These are phyloP conservation scores for Exsudoporus floridanus DNA, from an alignment of 1,284 basidiomycete genomes.

Conservation along the genomic window DNA sequence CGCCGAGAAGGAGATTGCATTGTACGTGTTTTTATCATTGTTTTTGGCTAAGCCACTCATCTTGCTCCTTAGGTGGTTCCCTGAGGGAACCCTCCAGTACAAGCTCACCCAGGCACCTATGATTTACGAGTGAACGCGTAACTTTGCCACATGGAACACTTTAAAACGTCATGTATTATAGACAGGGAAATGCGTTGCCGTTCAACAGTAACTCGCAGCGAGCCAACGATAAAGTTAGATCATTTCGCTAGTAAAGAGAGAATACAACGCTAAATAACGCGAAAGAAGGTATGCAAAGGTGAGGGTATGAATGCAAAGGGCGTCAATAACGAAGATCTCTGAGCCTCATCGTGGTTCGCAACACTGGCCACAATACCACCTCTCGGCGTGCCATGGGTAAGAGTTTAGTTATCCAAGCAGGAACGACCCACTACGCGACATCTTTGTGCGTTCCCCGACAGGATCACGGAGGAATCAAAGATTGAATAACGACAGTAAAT, in stretches of 20 bases:
- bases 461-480: constrained; percentile 6
- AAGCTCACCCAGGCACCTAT: constrained; percentile 64
- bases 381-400: constrained; percentile 33
- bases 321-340: constrained; percentile 5
- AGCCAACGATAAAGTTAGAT: constrained; percentile 8
- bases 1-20: constrained; percentile 87
- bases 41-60: constrained; percentile 12
- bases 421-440: constrained; percentile 7
- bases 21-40: constrained; percentile 53
- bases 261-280: constrained; percentile 7
- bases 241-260: background rate
- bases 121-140: constrained; percentile 76
- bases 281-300: constrained; percentile 16
- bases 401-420: constrained; percentile 7
- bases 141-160: background rate
- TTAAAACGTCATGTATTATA: constrained; percentile 26
- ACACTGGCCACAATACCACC: constrained; percentile 7
- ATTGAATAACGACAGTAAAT: constrained; percentile 2
- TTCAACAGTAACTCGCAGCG: background rate
- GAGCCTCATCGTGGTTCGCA: constrained; percentile 4
- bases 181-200: background rate
- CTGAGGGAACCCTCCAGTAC: constrained; percentile 81
- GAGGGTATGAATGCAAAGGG: constrained; percentile 26
- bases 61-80: constrained; percentile 67
- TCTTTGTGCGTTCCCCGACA: constrained; percentile 3